Evolutionary conservation across 306 rosid genomes (phyloP).

Genomic region (Senna tora): DNA sequence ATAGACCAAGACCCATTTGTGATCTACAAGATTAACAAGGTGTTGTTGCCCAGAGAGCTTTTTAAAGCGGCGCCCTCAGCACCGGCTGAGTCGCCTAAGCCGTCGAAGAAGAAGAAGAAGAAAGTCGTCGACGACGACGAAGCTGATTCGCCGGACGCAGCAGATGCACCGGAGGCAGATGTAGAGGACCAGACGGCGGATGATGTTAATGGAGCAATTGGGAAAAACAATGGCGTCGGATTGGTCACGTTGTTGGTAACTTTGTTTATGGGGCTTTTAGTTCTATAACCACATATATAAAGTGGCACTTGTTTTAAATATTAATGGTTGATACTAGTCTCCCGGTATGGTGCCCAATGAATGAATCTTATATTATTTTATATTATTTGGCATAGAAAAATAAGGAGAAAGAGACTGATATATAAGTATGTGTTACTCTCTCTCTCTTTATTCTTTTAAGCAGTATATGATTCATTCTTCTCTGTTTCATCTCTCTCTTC

Average conservation of each 20-base stretch:
- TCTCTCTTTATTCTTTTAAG: too few relatives aligned
- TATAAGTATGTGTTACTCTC: too few relatives aligned
- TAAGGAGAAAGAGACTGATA: too few relatives aligned
- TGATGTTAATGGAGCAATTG: slow-evolving; percentile 46
- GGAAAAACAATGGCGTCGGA: slow-evolving; percentile 45
- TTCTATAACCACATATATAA: too few relatives aligned
- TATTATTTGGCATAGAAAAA: too few relatives aligned
- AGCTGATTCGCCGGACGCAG: slow-evolving; percentile 27
- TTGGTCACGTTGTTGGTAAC: slow-evolving; percentile 46
- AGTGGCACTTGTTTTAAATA: too few relatives aligned
- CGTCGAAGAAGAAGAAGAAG: slow-evolving; percentile 27
- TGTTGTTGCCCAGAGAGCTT: slow-evolving; percentile 74
- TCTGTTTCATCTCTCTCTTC: too few relatives aligned
- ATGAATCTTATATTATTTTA: too few relatives aligned
- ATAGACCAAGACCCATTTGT: slow-evolving; percentile 83
- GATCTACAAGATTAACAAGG: slow-evolving; percentile 67
- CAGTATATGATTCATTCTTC: too few relatives aligned
- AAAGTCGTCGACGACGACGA: background rate
- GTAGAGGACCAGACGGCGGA: slow-evolving; percentile 57
- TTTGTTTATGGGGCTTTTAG: slow-evolving; percentile 51
- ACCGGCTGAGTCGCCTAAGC: slow-evolving; percentile 38
- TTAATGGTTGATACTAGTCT: too few relatives aligned
- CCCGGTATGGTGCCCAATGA: too few relatives aligned
- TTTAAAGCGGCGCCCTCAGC: slow-evolving; percentile 48
- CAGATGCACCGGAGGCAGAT: slow-evolving; percentile 15